Conservation (phyloP, 1,139 yeast genomes). For the Kodamaea arcana region DNA sequence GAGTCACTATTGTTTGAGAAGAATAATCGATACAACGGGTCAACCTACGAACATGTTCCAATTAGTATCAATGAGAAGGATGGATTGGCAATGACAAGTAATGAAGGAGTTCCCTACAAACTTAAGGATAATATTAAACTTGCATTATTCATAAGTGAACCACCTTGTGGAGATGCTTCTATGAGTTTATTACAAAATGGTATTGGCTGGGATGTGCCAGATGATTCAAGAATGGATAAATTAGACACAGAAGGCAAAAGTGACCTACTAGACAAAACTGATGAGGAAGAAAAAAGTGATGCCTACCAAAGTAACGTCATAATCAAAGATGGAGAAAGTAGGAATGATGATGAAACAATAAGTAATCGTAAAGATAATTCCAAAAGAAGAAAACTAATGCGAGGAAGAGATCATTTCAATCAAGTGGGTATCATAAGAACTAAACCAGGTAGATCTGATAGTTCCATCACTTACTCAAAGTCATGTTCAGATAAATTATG, state of each 20-base stretch:
- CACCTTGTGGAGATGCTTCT: conserved; percentile 93
- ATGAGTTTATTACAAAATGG: conserved; percentile 31
- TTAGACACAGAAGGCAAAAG: background rate
- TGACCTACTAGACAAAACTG: background rate
- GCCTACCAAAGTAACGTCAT: too few relatives aligned
- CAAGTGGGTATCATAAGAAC: conserved; percentile 70
- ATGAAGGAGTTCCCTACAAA: too few relatives aligned
- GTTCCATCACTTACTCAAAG: conserved; percentile 65
- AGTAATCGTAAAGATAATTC: background rate
- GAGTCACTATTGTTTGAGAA: conserved; percentile 18
- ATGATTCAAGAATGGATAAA: conserved; percentile 1
- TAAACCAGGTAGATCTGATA: conserved; percentile 85
- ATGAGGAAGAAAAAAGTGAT: too few relatives aligned
- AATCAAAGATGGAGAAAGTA: too few relatives aligned
- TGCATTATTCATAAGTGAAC: conserved; percentile 68
- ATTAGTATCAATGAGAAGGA: conserved; percentile 5
- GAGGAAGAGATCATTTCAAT: conserved; percentile 68
- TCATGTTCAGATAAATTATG: conserved; percentile 86
- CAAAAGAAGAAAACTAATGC: conserved; percentile 7
- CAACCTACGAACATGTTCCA: background rate
- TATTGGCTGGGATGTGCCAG: conserved; percentile 7
- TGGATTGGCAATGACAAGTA: too few relatives aligned
- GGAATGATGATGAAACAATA: too few relatives aligned
- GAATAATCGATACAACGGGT: conserved; percentile 1
- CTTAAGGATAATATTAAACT: conserved; percentile 36